A percentile compares a stretch with the other conserved stretches of the same genome.
phyloP scores from a whole-genome alignment of 306 rosid species.

The Lupinus albus region DNA sequence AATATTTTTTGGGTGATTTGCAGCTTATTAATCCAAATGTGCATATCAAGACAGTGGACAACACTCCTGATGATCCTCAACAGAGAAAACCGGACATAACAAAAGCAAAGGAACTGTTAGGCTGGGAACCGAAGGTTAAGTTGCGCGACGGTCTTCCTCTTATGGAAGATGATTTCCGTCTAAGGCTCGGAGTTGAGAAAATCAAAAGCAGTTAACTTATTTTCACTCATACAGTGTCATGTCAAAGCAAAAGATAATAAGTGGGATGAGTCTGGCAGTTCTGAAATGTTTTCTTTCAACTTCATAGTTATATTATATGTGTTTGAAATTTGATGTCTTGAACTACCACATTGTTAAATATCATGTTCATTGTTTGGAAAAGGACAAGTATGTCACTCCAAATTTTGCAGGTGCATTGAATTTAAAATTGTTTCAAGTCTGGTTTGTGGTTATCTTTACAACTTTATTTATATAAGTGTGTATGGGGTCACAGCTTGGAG shows the following conservation, averaged over 20 bases:
- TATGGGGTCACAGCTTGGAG: constrained; percentile 3
- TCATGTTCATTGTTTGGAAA: background rate
- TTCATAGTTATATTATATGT: background rate
- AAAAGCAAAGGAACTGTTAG: constrained; percentile 60
- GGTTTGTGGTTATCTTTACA: constrained; percentile 12
- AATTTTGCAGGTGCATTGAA: constrained; percentile 31
- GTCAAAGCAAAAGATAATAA: constrained; percentile 28
- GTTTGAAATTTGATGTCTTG: constrained; percentile 20
- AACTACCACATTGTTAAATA: background rate
- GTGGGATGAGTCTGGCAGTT: constrained; percentile 23
- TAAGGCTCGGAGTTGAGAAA: constrained; percentile 55
- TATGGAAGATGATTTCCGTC: constrained; percentile 71
- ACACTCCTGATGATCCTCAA: constrained; percentile 70
- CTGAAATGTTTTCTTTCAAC: background rate
- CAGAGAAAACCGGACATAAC: constrained; percentile 70
- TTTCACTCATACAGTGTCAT: constrained; percentile 4
- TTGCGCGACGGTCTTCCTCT: constrained; percentile 64
- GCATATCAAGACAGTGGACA: constrained; percentile 62
- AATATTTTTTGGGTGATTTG: constrained; percentile 30
- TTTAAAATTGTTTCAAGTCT: background rate
- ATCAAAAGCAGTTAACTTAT: constrained; percentile 40
- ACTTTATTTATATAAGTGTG: background rate
- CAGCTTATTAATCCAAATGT: constrained; percentile 63
- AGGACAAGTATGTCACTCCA: constrained; percentile 18
- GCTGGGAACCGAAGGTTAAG: constrained; percentile 64